Percentiles rank a stretch among this genome's conserved stretches.
phyloP scores from a whole-genome alignment of 1,284 basidiomycete genomes.

The Trametes polyzona region DNA sequence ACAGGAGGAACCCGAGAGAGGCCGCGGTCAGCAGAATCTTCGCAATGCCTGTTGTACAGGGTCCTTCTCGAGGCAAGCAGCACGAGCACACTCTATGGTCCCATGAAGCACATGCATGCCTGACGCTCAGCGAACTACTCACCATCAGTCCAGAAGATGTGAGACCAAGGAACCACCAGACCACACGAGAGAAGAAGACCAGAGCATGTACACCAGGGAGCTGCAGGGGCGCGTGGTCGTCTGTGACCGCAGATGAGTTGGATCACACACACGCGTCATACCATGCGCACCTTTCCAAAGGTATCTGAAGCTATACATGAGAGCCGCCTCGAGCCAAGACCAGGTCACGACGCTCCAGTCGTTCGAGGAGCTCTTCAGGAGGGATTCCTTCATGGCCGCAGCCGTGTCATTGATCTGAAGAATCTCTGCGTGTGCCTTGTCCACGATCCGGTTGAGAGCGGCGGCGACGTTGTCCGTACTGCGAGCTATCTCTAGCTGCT shows the following conservation, averaged over 20 bases:
- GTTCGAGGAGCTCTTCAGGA: constrained; percentile 11
- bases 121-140: constrained; percentile 2
- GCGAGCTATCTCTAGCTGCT: constrained; percentile 40
- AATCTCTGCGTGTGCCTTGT: constrained; percentile 45
- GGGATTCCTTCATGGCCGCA: constrained; percentile 36
- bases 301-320: constrained; percentile 16
- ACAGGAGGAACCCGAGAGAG: background rate
- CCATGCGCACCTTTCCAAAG: background rate
- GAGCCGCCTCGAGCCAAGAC: constrained; percentile 21
- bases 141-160: constrained; percentile 32
- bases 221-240: constrained; percentile 22
- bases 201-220: constrained; percentile 22
- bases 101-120: background rate
- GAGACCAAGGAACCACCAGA: constrained; percentile 21
- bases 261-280: background rate
- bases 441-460: constrained; percentile 42
- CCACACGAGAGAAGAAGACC: constrained; percentile 9
- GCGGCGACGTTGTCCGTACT: constrained; percentile 41
- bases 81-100: constrained; percentile 17
- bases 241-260: constrained; percentile 14
- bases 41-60: background rate
- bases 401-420: constrained; percentile 51
- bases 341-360: constrained; percentile 4
- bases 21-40: background rate
- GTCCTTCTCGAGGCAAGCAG: constrained; percentile 14